Evolutionary conservation across 108 stramenopile genomes (phyloP).

Genomic region (Nitzschia palea): DNA sequence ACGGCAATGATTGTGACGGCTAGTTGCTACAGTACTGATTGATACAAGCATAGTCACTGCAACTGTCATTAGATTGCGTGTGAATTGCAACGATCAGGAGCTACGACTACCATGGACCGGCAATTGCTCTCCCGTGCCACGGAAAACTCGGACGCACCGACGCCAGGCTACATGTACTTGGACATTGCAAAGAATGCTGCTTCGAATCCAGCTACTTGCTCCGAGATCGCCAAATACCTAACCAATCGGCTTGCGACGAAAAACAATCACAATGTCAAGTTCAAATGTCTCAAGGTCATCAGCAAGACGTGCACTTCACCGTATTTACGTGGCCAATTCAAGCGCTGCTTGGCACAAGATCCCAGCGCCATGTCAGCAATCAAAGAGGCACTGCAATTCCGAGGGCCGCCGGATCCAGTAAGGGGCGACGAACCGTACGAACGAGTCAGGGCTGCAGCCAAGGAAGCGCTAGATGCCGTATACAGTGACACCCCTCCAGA

Average conservation of each 20-base stretch:
- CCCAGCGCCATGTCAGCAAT: constrained; percentile 63
- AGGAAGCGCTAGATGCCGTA: constrained; percentile 93
- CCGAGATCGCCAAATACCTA: constrained; percentile 80
- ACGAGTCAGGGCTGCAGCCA: constrained; percentile 89
- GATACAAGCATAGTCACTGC: too few relatives aligned
- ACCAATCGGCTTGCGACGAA: constrained; percentile 64
- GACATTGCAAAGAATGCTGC: constrained; percentile 94
- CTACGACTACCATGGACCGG: constrained; percentile 52
- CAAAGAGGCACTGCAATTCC: constrained; percentile 86
- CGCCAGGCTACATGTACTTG: constrained; percentile 96
- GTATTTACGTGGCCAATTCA: constrained; percentile 73
- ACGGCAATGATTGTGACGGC: too few relatives aligned
- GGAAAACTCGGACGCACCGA: constrained; percentile 87
- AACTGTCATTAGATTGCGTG: too few relatives aligned
- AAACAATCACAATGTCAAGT: constrained; percentile 90
- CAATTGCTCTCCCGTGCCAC: constrained; percentile 79
- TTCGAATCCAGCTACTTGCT: constrained; percentile 67
- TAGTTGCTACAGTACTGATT: background rate
- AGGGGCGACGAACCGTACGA: constrained; percentile 93
- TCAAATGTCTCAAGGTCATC: constrained; percentile 86
- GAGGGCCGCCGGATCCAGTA: constrained; percentile 92
- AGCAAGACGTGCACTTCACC: constrained; percentile 62
- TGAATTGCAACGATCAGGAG: too few relatives aligned
- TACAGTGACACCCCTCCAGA: constrained; percentile 66
- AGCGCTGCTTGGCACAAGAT: constrained; percentile 86